Evolutionary conservation across 2,329 filamentous ascomycete species (phyloP).

Genomic region (Aspergillus texensis): DNA sequence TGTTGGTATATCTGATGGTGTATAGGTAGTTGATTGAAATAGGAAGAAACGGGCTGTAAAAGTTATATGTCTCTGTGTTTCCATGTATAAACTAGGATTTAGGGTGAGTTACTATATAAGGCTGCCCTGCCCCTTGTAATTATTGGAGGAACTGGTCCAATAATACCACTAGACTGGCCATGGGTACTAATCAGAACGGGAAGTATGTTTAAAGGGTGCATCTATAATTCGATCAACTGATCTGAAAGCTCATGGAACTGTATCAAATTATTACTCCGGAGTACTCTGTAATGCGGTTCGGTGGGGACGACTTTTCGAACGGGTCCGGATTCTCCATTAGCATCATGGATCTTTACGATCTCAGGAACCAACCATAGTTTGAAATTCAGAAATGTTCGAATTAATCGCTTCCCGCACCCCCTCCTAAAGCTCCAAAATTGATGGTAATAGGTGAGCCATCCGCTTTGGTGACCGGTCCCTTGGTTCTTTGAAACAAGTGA

Average conservation of each 20-base stretch:
- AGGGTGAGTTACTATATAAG: background rate
- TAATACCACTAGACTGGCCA: background rate
- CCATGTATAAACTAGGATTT: background rate
- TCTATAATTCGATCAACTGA: too few species aligned
- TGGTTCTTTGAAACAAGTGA: background rate
- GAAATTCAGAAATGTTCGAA: background rate
- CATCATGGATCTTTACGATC: conserved; percentile 3
- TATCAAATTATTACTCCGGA: background rate
- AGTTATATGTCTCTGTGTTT: background rate
- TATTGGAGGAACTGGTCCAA: background rate
- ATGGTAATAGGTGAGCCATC: background rate
- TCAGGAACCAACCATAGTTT: background rate
- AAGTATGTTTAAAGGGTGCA: too few species aligned
- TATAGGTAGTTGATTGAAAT: background rate
- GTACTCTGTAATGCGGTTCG: background rate
- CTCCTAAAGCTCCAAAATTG: background rate
- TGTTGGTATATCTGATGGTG: background rate
- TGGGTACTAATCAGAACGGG: too few species aligned
- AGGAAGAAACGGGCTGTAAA: background rate
- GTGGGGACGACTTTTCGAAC: background rate
- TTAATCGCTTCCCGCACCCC: background rate
- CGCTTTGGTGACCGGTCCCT: background rate
- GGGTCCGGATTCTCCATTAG: conserved; percentile 7
- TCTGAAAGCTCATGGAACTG: background rate
- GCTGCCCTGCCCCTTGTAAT: background rate